Percentiles rank a stretch among this genome's conserved stretches.
Conservation (phyloP, 352 stramenopile species). For the Phytophthora pini region DNA sequence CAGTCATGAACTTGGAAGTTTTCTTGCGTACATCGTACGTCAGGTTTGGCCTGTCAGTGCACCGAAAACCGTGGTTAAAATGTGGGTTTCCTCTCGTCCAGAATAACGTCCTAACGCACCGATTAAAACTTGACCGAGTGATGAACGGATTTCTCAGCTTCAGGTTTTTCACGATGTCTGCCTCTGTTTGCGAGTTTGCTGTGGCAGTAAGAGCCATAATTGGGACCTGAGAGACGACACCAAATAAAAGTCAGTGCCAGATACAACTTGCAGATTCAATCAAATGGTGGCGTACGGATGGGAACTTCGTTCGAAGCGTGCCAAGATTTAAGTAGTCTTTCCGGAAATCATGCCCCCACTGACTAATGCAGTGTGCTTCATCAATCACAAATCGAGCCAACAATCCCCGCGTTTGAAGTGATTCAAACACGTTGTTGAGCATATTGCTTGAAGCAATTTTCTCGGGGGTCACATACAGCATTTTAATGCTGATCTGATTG, state of each 20-base stretch:
- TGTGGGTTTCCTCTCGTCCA: neutral
- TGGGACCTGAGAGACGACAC: conserved; percentile 54
- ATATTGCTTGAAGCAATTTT: conserved; percentile 94
- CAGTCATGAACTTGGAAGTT: conserved; percentile 77
- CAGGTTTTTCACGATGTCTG: conserved; percentile 85
- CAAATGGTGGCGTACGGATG: conserved; percentile 65
- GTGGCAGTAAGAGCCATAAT: conserved; percentile 91
- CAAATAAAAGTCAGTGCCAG: neutral
- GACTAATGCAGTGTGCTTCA: conserved; percentile 96
- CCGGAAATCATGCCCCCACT: conserved; percentile 99
- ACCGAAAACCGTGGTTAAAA: conserved; percentile 16
- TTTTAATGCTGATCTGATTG: conserved; percentile 91
- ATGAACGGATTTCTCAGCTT: conserved; percentile 77
- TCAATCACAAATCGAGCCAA: conserved; percentile 98
- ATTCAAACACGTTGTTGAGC: conserved; percentile 87
- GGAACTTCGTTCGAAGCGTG: conserved; percentile 92
- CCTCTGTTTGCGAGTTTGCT: conserved; percentile 84
- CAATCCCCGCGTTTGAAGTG: conserved; percentile 72
- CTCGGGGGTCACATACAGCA: conserved; percentile 99
- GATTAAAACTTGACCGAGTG: conserved; percentile 87
- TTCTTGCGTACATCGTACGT: conserved; percentile 89
- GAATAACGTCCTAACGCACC: conserved; percentile 37
- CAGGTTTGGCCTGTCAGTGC: conserved; percentile 66
- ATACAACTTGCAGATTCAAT: neutral
- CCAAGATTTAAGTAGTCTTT: conserved; percentile 98